phyloP scores from a whole-genome alignment of 257 asterid genomes.

The Solanum paucissectum region DNA sequence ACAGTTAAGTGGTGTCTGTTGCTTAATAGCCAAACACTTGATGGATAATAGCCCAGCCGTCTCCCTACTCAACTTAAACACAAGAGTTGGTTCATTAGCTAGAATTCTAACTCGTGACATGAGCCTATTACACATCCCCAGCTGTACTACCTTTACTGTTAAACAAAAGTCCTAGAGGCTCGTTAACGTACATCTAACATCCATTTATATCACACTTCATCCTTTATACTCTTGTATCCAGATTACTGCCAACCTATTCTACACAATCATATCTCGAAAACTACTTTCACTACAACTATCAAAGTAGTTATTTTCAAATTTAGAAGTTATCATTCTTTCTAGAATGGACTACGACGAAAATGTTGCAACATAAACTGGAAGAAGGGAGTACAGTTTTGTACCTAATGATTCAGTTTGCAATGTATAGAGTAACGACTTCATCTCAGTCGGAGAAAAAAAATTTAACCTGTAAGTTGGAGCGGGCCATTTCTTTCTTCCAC shows the following conservation, averaged over 20 bases:
- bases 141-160: background rate
- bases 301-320: background rate
- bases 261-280: background rate
- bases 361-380: background rate
- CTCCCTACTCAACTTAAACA: background rate
- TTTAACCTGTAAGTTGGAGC: constrained; percentile 57
- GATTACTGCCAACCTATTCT: background rate
- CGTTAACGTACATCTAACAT: background rate
- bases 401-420: background rate
- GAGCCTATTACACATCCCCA: background rate
- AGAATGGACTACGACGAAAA: background rate
- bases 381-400: background rate
- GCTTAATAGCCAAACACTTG: background rate
- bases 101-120: background rate
- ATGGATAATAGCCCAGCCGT: background rate
- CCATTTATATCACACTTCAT: background rate
- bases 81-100: background rate
- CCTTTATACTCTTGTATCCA: background rate
- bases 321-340: background rate
- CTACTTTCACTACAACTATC: background rate
- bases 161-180: background rate
- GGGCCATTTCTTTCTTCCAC: constrained; percentile 71
- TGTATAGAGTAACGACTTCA: background rate
- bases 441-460: background rate
- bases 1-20: background rate